A percentile compares a stretch with the other conserved stretches of the same genome.
phyloP scores from a whole-genome alignment of 345 rosid genomes.

The Eutrema japonicum region DNA sequence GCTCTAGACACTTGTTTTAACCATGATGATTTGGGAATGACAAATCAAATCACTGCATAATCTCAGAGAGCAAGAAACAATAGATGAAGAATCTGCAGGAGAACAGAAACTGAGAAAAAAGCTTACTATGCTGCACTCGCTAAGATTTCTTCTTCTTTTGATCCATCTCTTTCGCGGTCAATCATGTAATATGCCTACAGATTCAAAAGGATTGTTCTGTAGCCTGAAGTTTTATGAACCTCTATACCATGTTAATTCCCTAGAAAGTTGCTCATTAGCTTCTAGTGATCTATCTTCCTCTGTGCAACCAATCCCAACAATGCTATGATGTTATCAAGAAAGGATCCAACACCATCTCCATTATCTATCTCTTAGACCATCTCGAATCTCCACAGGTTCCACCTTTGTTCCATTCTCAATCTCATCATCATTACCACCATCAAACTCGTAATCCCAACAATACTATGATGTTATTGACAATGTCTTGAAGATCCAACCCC shows the following conservation, averaged over 20 bases:
- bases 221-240: not conserved
- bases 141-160: slow-evolving; percentile 14
- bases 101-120: not conserved
- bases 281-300: not conserved
- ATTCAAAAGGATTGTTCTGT: not conserved
- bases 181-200: not conserved
- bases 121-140: not conserved
- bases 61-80: not conserved
- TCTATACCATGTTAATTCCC: not conserved
- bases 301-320: not conserved
- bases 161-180: not conserved
- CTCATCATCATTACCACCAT: slow-evolving; percentile 34
- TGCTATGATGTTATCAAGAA: slow-evolving; percentile 1
- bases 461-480: slow-evolving; percentile 7
- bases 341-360: slow-evolving; percentile 46
- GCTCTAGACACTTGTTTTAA: not conserved
- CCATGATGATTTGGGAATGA: not conserved
- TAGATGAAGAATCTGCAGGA: not conserved
- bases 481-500: slow-evolving; percentile 39
- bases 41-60: not conserved
- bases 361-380: slow-evolving; percentile 62
- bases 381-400: slow-evolving; percentile 37
- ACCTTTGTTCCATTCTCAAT: slow-evolving; percentile 34
- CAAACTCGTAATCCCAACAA: slow-evolving; percentile 35
- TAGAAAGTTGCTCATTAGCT: not conserved